Base-by-base conservation (phyloP, 257 asterid species). In the Rubia yunnanensis region DNA sequence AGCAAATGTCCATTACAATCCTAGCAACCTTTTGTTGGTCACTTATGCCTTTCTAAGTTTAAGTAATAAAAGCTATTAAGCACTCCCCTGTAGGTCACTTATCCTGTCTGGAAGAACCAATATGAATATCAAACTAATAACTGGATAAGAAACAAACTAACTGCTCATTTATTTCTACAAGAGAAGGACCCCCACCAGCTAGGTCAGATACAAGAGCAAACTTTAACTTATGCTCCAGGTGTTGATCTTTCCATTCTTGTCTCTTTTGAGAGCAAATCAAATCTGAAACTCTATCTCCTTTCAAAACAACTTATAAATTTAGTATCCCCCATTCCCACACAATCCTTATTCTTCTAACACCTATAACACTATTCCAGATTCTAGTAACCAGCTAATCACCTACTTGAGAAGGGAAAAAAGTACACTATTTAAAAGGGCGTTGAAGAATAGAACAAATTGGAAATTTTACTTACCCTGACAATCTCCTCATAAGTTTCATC, bases 401-500 rank as follows among this genome's bases (percentile, higher is more conserved):
- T 34, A 35, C 38, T 14, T 54, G 24, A 32, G 49, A 14, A 11
- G 18, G 13, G n/a, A n/a, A 66, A 38, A 56, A 26, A 10, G n/a
- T 31, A 20, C 15, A 65, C 34, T 6, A n/a, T 20, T 5, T 27
- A 55, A 41, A 39, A 34, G 36, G 28, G 44, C 3, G 10, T 10
- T 22, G 63, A 11, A 69, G n/a, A 64, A 24, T 18, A 58, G 41
- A 26, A 32, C 17, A 57, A 27, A 14, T 15, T 1, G 49, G 36
- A 58, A 34, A 23, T 34, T 17, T 38, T 48, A 58, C 86, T 66
- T 82, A 94, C 99, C 96, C 96, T 82, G 73, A 94, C 95, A 71
- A 94, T 94, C 81, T 94, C 97, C 81, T 94, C 99, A 6, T 94
- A 90, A 0, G 99, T 94, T 80, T 94, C 99, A 75, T 90, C 99